Evolutionary conservation across 495 filamentous ascomycete species (phyloP).

Genomic region (Apiosordaria backusii): DNA sequence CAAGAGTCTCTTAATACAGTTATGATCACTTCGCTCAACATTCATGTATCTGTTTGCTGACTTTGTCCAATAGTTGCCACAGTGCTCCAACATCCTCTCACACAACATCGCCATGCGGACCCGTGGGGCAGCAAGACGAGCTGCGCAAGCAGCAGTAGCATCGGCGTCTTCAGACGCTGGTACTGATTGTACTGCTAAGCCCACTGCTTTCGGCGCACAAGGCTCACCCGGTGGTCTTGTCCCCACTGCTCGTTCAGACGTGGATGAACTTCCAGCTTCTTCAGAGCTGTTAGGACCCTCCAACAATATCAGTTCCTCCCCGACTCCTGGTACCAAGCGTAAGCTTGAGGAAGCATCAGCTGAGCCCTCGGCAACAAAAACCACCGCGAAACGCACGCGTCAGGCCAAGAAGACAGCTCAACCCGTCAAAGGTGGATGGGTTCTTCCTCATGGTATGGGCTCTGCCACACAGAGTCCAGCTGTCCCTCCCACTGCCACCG

Average conservation of each 20-base stretch:
- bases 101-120: neutral
- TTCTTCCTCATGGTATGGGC: conserved; percentile 43
- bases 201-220: neutral
- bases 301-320: too few relatives aligned
- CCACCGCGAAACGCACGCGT: neutral
- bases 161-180: neutral
- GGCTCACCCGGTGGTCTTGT: neutral
- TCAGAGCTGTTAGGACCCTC: too few relatives aligned
- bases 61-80: neutral
- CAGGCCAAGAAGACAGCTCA: conserved; percentile 14
- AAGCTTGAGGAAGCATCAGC: neutral
- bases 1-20: neutral
- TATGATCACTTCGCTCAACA: neutral
- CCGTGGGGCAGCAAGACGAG: neutral
- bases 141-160: neutral
- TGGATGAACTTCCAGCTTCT: too few relatives aligned
- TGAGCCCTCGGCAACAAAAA: neutral
- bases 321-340: neutral
- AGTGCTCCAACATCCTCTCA: too few relatives aligned
- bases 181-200: too few relatives aligned
- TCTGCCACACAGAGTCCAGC: neutral
- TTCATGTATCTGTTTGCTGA: neutral
- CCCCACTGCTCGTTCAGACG: too few relatives aligned
- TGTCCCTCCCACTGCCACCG: neutral
- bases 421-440: conserved; percentile 32